A percentile compares a stretch with the other conserved stretches of the same genome.
These are phyloP conservation scores for Leptodontidium sp. DNA, from an alignment of 2,329 filamentous ascomycete species.

Conservation along the genomic window DNA sequence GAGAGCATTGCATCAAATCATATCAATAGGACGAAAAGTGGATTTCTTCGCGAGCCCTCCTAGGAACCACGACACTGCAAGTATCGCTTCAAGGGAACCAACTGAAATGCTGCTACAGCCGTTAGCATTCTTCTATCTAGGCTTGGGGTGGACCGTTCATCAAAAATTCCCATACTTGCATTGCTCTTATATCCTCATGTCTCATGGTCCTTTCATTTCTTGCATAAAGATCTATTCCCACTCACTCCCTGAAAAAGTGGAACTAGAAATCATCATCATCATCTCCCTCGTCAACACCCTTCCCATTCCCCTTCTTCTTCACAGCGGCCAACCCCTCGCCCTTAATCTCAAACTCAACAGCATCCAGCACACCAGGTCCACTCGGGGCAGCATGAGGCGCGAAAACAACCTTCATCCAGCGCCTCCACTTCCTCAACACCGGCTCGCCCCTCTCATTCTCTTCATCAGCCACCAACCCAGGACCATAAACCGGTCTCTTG, in stretches of 20 bases:
- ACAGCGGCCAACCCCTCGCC: constrained; percentile 64
- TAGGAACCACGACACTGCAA: too few relatives aligned
- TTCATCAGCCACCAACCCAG: constrained; percentile 46
- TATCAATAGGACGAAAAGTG: too few relatives aligned
- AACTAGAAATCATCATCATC: constrained; percentile 15
- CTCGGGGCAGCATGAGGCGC: constrained; percentile 73
- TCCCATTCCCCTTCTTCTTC: constrained; percentile 23
- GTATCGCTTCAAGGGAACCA: background rate
- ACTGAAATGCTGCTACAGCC: background rate
- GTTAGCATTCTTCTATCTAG: background rate
- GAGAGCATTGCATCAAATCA: too few relatives aligned
- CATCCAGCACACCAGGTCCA: constrained; percentile 57
- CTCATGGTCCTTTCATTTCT: constrained; percentile 1
- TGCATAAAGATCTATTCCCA: background rate
- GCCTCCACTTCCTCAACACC: constrained; percentile 67
- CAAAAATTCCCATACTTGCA: too few relatives aligned
- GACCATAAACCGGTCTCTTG: constrained; percentile 66
- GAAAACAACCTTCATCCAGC: constrained; percentile 91
- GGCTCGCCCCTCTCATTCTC: constrained; percentile 55
- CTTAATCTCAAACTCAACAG: constrained; percentile 78
- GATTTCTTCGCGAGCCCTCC: too few relatives aligned
- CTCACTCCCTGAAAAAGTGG: background rate
- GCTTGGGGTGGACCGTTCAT: background rate
- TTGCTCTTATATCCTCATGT: background rate
- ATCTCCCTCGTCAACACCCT: constrained; percentile 26